Evolutionary conservation across 345 rosid species (phyloP).

Genomic region (Aegle marmelos): DNA sequence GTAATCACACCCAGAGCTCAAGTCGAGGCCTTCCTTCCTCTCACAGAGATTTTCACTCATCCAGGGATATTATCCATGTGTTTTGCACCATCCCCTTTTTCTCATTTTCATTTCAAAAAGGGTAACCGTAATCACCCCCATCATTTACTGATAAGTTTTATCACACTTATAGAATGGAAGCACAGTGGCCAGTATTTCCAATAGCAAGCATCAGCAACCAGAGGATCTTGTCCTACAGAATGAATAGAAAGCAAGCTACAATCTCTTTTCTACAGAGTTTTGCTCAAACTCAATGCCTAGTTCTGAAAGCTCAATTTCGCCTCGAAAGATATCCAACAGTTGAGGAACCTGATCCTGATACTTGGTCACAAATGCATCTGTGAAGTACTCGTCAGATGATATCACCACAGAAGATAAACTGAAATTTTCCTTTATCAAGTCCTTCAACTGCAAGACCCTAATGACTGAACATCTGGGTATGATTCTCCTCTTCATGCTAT

Average conservation of each 20-base stretch:
- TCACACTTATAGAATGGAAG: too few species aligned
- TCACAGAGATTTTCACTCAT: neutral
- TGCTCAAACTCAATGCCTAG: neutral
- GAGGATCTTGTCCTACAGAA: neutral
- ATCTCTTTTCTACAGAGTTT: neutral
- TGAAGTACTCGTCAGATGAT: neutral
- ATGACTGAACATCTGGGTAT: constrained; percentile 31
- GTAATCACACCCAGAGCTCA: neutral
- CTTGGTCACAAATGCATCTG: constrained; percentile 9
- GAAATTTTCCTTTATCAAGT: neutral
- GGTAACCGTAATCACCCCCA: too few species aligned
- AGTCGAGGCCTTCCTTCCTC: neutral
- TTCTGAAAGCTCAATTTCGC: neutral
- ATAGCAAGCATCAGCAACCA: neutral
- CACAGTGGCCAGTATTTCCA: neutral
- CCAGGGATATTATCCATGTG: constrained; percentile 2
- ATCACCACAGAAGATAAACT: neutral
- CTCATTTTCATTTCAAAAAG: too few species aligned
- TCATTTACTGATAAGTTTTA: too few species aligned
- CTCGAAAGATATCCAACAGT: constrained; percentile 2
- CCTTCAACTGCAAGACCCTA: constrained; percentile 20
- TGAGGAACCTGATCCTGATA: constrained; percentile 10
- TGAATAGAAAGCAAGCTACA: neutral
- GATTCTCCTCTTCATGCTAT: constrained; percentile 30
- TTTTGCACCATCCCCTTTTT: neutral